A percentile compares a stretch with the other conserved stretches of the same genome.
Evolutionary conservation across 2,329 filamentous ascomycete species (phyloP).

Genomic region (Akanthomyces muscarius): DNA sequence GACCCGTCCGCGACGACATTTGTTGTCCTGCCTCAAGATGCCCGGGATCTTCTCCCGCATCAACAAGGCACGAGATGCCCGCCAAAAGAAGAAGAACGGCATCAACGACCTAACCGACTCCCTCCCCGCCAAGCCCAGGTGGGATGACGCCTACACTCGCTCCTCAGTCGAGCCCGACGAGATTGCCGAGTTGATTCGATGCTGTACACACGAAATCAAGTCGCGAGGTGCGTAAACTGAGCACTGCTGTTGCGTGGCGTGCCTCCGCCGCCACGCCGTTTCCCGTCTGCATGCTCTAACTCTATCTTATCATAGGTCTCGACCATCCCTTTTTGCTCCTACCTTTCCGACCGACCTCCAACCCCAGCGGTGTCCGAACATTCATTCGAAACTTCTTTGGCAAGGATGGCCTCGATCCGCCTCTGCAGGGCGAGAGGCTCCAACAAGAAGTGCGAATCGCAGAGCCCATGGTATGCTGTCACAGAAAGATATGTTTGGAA

Average conservation of each 20-base stretch:
- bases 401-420: slow-evolving; percentile 59
- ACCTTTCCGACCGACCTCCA: slow-evolving; percentile 88
- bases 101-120: slow-evolving; percentile 47
- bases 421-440: slow-evolving; percentile 65
- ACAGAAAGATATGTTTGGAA: background rate
- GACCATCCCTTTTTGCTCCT: slow-evolving; percentile 89
- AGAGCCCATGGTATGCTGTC: slow-evolving; percentile 73
- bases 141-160: slow-evolving; percentile 84
- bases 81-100: slow-evolving; percentile 70
- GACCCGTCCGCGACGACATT: background rate
- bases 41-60: slow-evolving; percentile 59
- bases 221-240: slow-evolving; percentile 65
- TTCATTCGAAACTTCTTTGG: slow-evolving; percentile 94
- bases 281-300: background rate
- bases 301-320: slow-evolving; percentile 56
- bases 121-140: slow-evolving; percentile 66
- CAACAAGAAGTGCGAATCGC: slow-evolving; percentile 85
- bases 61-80: slow-evolving; percentile 41
- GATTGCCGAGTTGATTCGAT: slow-evolving; percentile 78
- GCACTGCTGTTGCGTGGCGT: slow-evolving; percentile 20
- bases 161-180: slow-evolving; percentile 82
- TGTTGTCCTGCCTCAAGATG: slow-evolving; percentile 38
- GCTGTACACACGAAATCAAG: slow-evolving; percentile 89
- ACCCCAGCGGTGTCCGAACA: slow-evolving; percentile 84
- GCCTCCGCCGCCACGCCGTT: background rate